Base-by-base conservation (phyloP, 768 basidiomycete species). In the Kwoniella newhampshirensis region DNA sequence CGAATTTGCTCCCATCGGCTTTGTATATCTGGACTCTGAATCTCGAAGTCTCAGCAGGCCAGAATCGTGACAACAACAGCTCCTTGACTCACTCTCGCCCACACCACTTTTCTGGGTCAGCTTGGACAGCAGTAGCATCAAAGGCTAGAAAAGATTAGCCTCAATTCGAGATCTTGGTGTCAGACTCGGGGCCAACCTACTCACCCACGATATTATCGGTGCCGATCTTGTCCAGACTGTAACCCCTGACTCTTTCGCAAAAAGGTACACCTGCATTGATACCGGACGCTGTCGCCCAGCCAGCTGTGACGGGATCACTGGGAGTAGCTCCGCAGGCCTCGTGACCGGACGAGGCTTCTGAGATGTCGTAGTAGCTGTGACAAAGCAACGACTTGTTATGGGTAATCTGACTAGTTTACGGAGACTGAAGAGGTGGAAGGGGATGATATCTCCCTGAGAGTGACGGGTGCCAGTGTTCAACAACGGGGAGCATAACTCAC, bases 341-440 rank as follows among this genome's bases (percentile, higher is more conserved):
- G 15, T 55, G 32, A 32, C 32, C 32, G 13, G 32, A 32, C 7
- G 32, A 32, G 5, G 50, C 32, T 28, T 60, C 59, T 13, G 28
- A 37, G 23, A 60, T 21, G 41, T 60, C 59, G 35, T 60, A 60
- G 42, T 60, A 60, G 41, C 59, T 60, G 41, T 40, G 4, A 1
- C n/a, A 8, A 13, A 17, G n/a, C n/a, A n/a, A n/a, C n/a, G n/a
- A n/a, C n/a, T n/a, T n/a, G n/a, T n/a, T n/a, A n/a, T n/a, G n/a
- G n/a, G n/a, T n/a, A n/a, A n/a, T n/a, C n/a, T n/a, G n/a, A n/a
- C n/a, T n/a, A n/a, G n/a, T n/a, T n/a, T n/a, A n/a, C n/a, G n/a
- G n/a, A n/a, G n/a, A n/a, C n/a, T n/a, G n/a, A n/a, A n/a, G n/a
- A n/a, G n/a, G n/a, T n/a, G n/a, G n/a, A n/a, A n/a, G n/a, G n/a